Conservation (phyloP, 2,329 filamentous ascomycete genomes). For the Amauroascus niger region DNA sequence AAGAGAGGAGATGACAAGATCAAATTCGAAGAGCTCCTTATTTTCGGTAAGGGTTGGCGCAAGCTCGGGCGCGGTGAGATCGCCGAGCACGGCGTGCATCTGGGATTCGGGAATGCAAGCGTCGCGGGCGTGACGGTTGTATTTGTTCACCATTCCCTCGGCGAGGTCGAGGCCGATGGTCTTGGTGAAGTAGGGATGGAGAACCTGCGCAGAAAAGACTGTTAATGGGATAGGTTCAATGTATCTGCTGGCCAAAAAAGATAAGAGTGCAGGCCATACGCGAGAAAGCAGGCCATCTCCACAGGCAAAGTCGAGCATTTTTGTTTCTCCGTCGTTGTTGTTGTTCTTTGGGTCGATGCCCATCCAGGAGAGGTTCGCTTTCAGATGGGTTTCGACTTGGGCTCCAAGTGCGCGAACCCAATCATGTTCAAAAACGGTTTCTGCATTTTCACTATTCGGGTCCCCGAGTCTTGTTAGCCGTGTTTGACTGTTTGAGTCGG, state of each 20-base stretch:
- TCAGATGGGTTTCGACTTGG: slow-evolving; percentile 10
- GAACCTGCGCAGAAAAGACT: slow-evolving; percentile 2
- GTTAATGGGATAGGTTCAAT: not conserved
- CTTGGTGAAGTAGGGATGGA: slow-evolving; percentile 15
- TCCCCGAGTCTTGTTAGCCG: not conserved
- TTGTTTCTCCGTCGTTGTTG: not conserved
- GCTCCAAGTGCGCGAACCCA: slow-evolving; percentile 13
- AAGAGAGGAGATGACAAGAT: slow-evolving; percentile 14
- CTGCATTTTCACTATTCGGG: slow-evolving; percentile 11
- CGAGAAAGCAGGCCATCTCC: slow-evolving; percentile 16
- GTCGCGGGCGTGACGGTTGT: slow-evolving; percentile 12
- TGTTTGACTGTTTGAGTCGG: not conserved
- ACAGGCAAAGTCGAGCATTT: slow-evolving; percentile 19
- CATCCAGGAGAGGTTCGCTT: slow-evolving; percentile 16
- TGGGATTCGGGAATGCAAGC: slow-evolving; percentile 5
- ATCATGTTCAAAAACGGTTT: slow-evolving; percentile 11
- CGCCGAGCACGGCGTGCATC: slow-evolving; percentile 15
- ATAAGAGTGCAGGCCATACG: slow-evolving; percentile 1
- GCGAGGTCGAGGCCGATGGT: slow-evolving; percentile 18
- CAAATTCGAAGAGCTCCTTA: slow-evolving; percentile 16
- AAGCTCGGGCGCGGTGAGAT: slow-evolving; percentile 8
- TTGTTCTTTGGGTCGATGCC: slow-evolving; percentile 7
- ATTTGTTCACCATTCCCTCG: slow-evolving; percentile 15
- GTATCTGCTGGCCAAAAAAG: not conserved
- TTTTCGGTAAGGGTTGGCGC: not conserved